These are phyloP conservation scores for Neurospora sp. DNA, from an alignment of 495 filamentous ascomycete genomes.

Conservation along the genomic window DNA sequence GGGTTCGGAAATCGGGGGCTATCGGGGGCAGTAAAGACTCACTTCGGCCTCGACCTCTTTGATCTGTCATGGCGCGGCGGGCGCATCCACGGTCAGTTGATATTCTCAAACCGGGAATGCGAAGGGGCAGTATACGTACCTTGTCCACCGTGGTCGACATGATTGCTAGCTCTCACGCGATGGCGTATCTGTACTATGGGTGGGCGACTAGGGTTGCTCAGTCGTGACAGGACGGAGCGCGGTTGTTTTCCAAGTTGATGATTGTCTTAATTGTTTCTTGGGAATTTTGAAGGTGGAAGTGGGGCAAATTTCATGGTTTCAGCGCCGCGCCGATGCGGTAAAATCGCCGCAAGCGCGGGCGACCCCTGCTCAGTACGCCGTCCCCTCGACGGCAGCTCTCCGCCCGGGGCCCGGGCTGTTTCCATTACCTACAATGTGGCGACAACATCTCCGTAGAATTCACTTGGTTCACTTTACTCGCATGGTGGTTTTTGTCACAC, in stretches of 20 bases:
- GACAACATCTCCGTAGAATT: not conserved
- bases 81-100: slow-evolving; percentile 8
- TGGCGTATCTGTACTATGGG: not conserved
- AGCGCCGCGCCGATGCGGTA: not conserved
- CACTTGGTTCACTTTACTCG: not conserved
- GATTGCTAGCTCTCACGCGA: slow-evolving; percentile 30
- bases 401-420: not conserved
- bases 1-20: not conserved
- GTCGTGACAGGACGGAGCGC: not conserved
- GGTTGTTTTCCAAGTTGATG: slow-evolving; percentile 7
- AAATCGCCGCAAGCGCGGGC: not conserved
- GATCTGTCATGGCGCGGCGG: slow-evolving; percentile 50
- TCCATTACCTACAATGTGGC: not conserved
- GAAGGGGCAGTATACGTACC: slow-evolving; percentile 38
- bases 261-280: slow-evolving; percentile 3
- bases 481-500: not conserved
- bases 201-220: not conserved
- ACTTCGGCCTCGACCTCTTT: slow-evolving; percentile 94
- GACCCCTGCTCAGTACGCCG: not conserved
- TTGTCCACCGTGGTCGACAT: slow-evolving; percentile 98
- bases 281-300: slow-evolving; percentile 24
- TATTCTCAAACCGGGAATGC: not conserved
- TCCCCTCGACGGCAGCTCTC: not conserved
- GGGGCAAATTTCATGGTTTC: slow-evolving; percentile 18
- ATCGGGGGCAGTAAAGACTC: slow-evolving; percentile 19